phyloP scores from a whole-genome alignment of 768 basidiomycete species.

The Mycena filopes region DNA sequence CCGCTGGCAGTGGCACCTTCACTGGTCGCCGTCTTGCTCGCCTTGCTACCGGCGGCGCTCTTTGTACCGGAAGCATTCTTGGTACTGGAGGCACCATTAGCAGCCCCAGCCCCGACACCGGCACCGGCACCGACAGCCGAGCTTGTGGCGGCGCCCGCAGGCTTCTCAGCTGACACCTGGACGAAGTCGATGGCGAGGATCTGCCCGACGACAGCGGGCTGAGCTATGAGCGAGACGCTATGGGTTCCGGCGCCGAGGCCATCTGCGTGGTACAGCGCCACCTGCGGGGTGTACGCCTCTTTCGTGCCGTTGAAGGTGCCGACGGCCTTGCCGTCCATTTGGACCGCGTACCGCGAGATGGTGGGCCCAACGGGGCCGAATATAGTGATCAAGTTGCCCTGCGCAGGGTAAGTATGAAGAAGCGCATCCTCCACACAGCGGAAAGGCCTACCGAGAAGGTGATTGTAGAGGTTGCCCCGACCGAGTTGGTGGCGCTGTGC shows the following conservation, averaged over 20 bases:
- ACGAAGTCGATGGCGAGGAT: slow-evolving; percentile 26
- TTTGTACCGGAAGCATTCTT: not conserved
- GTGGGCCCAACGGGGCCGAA: slow-evolving; percentile 28
- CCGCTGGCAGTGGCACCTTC: too few relatives aligned
- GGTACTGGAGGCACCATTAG: too few relatives aligned
- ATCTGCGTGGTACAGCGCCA: slow-evolving; percentile 22
- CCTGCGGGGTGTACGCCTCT: slow-evolving; percentile 24
- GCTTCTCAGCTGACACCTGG: slow-evolving; percentile 1
- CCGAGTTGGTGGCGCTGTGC: slow-evolving; percentile 6
- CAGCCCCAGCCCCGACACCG: too few relatives aligned
- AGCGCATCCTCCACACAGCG: not conserved
- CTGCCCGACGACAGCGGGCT: slow-evolving; percentile 22
- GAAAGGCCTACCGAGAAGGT: slow-evolving; percentile 7
- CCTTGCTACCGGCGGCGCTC: not conserved
- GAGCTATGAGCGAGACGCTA: slow-evolving; percentile 31
- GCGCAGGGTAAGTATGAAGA: not conserved
- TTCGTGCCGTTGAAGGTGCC: slow-evolving; percentile 31
- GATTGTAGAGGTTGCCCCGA: slow-evolving; percentile 15
- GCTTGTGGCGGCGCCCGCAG: too few relatives aligned
- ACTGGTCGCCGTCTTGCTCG: not conserved
- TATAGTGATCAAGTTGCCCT: slow-evolving; percentile 21
- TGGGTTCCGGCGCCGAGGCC: slow-evolving; percentile 33
- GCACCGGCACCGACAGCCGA: too few relatives aligned
- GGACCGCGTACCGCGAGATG: slow-evolving; percentile 18
- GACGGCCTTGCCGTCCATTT: slow-evolving; percentile 8